These are phyloP conservation scores for Naegleria lovaniensis DNA, from an alignment of 208 protist species.

Conservation along the genomic window DNA sequence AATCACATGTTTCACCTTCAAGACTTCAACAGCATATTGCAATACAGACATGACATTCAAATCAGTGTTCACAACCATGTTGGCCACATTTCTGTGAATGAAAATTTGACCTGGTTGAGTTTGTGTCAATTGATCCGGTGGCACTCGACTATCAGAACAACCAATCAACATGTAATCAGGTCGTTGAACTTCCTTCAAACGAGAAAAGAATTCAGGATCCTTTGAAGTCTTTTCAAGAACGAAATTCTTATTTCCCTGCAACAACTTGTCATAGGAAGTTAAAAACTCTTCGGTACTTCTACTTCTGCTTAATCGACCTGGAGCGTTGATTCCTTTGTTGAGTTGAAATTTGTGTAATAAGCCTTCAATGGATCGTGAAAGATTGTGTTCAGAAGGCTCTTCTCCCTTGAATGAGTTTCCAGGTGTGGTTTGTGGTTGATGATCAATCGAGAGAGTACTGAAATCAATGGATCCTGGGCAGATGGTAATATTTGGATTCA, in stretches of 20 bases:
- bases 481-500: too few species aligned
- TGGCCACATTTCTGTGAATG: slow-evolving; percentile 87
- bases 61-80: slow-evolving; percentile 75
- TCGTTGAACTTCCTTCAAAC: slow-evolving; percentile 62
- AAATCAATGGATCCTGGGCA: too few species aligned
- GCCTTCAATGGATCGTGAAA: background rate
- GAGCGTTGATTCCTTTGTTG: background rate
- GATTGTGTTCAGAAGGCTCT: background rate
- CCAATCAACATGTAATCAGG: slow-evolving; percentile 87
- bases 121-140: slow-evolving; percentile 74
- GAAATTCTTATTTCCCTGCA: slow-evolving; percentile 78
- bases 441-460: too few species aligned
- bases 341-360: background rate
- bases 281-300: background rate
- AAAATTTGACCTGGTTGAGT: slow-evolving; percentile 80
- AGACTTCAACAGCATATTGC: slow-evolving; percentile 81
- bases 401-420: too few species aligned
- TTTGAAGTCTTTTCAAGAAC: slow-evolving; percentile 56
- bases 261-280: slow-evolving; percentile 53
- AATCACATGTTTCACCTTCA: slow-evolving; percentile 85
- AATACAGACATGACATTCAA: slow-evolving; percentile 78
- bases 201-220: slow-evolving; percentile 74
- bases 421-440: too few species aligned
- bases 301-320: background rate
- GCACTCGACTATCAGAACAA: slow-evolving; percentile 74